Percentiles rank a stretch among this genome's conserved stretches.
Evolutionary conservation across 2,329 filamentous ascomycete genomes (phyloP).

Genomic region (Xylaria sp.): DNA sequence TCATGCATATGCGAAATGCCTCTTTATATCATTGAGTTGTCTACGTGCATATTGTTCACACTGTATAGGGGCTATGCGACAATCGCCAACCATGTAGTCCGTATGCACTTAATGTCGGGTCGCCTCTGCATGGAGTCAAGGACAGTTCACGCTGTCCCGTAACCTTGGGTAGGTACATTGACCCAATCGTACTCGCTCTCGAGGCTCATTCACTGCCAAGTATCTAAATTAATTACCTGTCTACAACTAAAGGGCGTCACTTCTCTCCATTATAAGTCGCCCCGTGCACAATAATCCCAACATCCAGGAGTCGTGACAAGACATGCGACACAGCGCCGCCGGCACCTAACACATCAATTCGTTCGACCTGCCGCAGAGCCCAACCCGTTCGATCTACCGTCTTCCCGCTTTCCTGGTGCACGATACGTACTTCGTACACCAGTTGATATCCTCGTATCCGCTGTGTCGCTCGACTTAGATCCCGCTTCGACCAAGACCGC

Average conservation of each 20-base stretch:
- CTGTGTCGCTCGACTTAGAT: neutral
- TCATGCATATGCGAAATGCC: too few relatives aligned
- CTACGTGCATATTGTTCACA: neutral
- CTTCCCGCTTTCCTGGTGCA: neutral
- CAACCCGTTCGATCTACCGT: neutral
- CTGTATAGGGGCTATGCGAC: neutral
- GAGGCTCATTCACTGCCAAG: neutral
- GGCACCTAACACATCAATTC: slow-evolving; percentile 6
- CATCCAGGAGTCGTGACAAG: slow-evolving; percentile 10
- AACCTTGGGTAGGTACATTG: neutral
- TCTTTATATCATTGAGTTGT: neutral
- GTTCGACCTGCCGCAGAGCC: slow-evolving; percentile 6
- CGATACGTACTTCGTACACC: neutral
- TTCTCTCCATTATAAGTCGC: neutral
- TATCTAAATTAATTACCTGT: neutral
- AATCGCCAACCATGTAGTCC: neutral
- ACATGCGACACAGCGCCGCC: slow-evolving; percentile 12
- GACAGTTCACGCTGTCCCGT: neutral
- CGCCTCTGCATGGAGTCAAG: neutral
- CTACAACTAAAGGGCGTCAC: neutral
- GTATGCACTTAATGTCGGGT: neutral
- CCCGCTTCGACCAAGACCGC: slow-evolving; percentile 1
- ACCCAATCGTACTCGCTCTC: neutral
- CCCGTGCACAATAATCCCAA: neutral
- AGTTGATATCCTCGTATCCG: neutral